These are phyloP conservation scores for Andrographis paniculata DNA, from an alignment of 305 asterid genomes.

Conservation along the genomic window DNA sequence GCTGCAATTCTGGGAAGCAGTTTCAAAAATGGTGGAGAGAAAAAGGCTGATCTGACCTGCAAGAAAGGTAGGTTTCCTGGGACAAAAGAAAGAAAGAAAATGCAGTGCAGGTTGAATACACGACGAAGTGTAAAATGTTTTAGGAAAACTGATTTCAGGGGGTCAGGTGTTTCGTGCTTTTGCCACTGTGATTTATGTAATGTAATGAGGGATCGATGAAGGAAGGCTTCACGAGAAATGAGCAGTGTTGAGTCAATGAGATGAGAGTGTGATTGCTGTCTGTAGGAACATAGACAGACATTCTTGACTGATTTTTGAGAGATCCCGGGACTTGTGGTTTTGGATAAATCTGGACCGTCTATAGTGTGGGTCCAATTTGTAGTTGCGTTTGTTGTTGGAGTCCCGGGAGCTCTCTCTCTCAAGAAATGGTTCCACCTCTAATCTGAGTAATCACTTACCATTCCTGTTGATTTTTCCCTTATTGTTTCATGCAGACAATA, in stretches of 20 bases:
- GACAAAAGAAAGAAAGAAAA: conserved; percentile 1
- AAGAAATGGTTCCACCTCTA: too few species aligned
- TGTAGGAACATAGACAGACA: background rate
- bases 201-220: background rate
- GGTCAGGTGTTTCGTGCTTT: conserved; percentile 45
- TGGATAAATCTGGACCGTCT: too few species aligned
- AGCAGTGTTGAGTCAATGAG: conserved; percentile 25
- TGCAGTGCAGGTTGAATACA: conserved; percentile 21
- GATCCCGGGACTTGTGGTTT: too few species aligned
- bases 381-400: too few species aligned
- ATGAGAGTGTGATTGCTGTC: background rate
- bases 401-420: too few species aligned
- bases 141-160: conserved; percentile 33
- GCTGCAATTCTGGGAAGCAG: conserved; percentile 15
- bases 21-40: conserved; percentile 8
- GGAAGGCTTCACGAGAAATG: conserved; percentile 26
- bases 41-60: too few species aligned
- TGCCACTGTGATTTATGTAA: conserved; percentile 7
- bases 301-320: too few species aligned
- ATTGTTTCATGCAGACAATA: too few species aligned
- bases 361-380: too few species aligned
- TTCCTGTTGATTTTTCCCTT: too few species aligned
- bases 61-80: background rate
- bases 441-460: too few species aligned
- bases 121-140: conserved; percentile 26